Evolutionary conservation across 2,329 filamentous ascomycete species (phyloP).

Genomic region (Sarocladium oryzae): DNA sequence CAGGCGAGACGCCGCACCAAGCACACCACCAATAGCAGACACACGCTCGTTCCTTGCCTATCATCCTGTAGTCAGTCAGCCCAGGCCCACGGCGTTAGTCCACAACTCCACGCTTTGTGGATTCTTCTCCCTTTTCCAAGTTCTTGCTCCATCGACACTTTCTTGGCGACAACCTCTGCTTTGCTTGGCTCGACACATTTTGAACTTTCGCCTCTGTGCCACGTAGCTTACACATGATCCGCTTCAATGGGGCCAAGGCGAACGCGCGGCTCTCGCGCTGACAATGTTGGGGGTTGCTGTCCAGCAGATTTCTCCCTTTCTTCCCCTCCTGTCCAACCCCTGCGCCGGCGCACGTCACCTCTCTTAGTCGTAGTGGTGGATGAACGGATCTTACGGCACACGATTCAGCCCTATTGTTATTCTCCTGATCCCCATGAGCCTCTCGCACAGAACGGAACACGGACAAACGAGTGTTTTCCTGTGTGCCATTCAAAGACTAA

Average conservation of each 20-base stretch:
- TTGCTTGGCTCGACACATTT: background rate
- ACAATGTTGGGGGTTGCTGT: background rate
- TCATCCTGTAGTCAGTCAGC: conserved; percentile 2
- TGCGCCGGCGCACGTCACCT: too few species aligned
- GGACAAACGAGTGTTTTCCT: background rate
- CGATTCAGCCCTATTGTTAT: background rate
- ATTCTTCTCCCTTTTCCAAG: conserved; percentile 1
- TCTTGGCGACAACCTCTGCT: background rate
- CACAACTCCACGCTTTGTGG: background rate
- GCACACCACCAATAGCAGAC: background rate
- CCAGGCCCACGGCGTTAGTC: background rate
- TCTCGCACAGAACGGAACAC: background rate
- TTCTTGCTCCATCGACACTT: background rate
- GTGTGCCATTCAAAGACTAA: too few species aligned
- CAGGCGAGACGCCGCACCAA: background rate
- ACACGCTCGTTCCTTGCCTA: background rate
- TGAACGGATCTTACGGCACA: conserved; percentile 3
- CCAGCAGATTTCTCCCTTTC: background rate
- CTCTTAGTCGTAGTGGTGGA: too few species aligned
- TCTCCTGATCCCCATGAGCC: background rate
- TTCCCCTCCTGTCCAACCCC: background rate
- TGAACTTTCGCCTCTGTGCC: too few species aligned
- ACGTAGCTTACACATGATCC: too few species aligned
- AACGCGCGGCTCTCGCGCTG: background rate
- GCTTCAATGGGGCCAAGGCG: background rate